Percentiles rank a stretch among this genome's conserved stretches.
phyloP scores from a whole-genome alignment of 176 grass and related monocot species.

The Zea mays region Zm-B73-REFERENCE-NAM-5.0 NC_050103.1:162354001-162354500 shows the following conservation, averaged over 20 bases:
- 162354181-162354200: conserved; percentile 42
- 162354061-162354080: conserved; percentile 58
- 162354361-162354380: conserved; percentile 59
- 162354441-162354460: conserved; percentile 67
- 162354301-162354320: conserved; percentile 28
- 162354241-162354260: conserved; percentile 42
- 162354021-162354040: conserved; percentile 18
- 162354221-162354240: conserved; percentile 34
- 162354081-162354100: conserved; percentile 68
- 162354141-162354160: conserved; percentile 79
- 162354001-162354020: background rate
- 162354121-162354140: conserved; percentile 72
- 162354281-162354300: conserved; percentile 35
- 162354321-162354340: conserved; percentile 45
- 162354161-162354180: conserved; percentile 81
- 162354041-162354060: conserved; percentile 25
- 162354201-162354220: conserved; percentile 38
- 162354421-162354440: conserved; percentile 82
- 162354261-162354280: conserved; percentile 43
- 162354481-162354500: conserved; percentile 68
- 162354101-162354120: conserved; percentile 86
- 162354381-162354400: conserved; percentile 65
- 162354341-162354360: conserved; percentile 36
- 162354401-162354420: conserved; percentile 86
- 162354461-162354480: conserved; percentile 76